A percentile compares a stretch with the other conserved stretches of the same genome.
Evolutionary conservation across 2,329 filamentous ascomycete species (phyloP).

Genomic region (Arthrocladium fulminans): DNA sequence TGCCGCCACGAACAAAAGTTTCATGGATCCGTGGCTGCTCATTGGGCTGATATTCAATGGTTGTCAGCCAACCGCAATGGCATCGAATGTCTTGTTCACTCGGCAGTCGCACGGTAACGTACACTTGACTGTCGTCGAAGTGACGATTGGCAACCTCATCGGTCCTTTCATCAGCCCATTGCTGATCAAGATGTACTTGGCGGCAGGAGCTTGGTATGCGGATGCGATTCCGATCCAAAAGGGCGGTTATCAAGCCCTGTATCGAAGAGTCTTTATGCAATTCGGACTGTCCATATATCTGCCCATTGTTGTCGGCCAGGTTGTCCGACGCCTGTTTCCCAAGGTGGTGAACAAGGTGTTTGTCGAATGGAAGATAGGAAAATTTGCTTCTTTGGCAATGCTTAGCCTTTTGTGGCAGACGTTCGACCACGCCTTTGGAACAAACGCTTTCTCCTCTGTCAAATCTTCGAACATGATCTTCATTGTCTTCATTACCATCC

Average conservation of each 20-base stretch:
- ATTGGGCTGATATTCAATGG: slow-evolving; percentile 59
- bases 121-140: slow-evolving; percentile 57
- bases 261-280: slow-evolving; percentile 58
- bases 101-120: slow-evolving; percentile 59
- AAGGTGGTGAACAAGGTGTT: slow-evolving; percentile 48
- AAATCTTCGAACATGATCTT: slow-evolving; percentile 56
- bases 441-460: slow-evolving; percentile 51
- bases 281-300: slow-evolving; percentile 58
- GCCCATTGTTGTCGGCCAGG: slow-evolving; percentile 55
- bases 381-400: slow-evolving; percentile 37
- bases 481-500: slow-evolving; percentile 59
- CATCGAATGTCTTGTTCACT: slow-evolving; percentile 67
- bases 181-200: slow-evolving; percentile 54
- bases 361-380: slow-evolving; percentile 37
- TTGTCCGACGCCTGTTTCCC: slow-evolving; percentile 48
- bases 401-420: slow-evolving; percentile 55
- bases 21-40: slow-evolving; percentile 56
- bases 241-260: slow-evolving; percentile 51
- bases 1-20: slow-evolving; percentile 39
- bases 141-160: slow-evolving; percentile 60
- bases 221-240: slow-evolving; percentile 48
- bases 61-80: slow-evolving; percentile 64
- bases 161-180: slow-evolving; percentile 60
- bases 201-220: slow-evolving; percentile 45
- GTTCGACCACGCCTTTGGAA: slow-evolving; percentile 58